Evolutionary conservation across 2,329 filamentous ascomycete species (phyloP).

Genomic region (Teratosphaeria viscida): DNA sequence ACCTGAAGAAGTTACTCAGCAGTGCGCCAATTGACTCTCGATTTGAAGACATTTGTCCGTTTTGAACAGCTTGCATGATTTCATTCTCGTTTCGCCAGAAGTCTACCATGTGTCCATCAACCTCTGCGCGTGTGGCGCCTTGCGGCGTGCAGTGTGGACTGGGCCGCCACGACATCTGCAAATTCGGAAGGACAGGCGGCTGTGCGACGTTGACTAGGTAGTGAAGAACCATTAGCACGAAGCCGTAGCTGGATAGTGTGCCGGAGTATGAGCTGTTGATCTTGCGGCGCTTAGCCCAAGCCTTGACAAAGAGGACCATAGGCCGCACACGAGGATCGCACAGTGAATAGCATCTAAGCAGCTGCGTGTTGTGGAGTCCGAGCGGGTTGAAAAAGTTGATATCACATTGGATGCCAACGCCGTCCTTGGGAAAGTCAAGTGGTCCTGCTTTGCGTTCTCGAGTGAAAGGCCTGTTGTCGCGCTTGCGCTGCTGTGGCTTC

Average conservation of each 20-base stretch:
- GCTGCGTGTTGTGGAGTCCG: slow-evolving; percentile 70
- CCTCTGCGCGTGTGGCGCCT: slow-evolving; percentile 13
- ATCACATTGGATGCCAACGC: slow-evolving; percentile 77
- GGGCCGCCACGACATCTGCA: slow-evolving; percentile 51
- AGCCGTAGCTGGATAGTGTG: slow-evolving; percentile 81
- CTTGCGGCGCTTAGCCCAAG: slow-evolving; percentile 75
- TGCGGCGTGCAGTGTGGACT: slow-evolving; percentile 21
- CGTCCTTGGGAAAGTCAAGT: slow-evolving; percentile 67
- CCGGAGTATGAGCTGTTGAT: slow-evolving; percentile 83
- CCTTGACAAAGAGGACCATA: slow-evolving; percentile 77
- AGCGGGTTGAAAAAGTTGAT: slow-evolving; percentile 85
- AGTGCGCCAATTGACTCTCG: slow-evolving; percentile 58
- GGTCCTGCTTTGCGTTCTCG: slow-evolving; percentile 38
- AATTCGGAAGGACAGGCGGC: slow-evolving; percentile 75
- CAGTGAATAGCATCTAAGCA: slow-evolving; percentile 73
- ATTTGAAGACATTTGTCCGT: slow-evolving; percentile 56
- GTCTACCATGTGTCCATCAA: slow-evolving; percentile 54
- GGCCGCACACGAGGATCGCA: slow-evolving; percentile 68
- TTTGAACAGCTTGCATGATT: slow-evolving; percentile 50
- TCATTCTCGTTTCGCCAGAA: slow-evolving; percentile 70
- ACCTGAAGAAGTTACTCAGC: slow-evolving; percentile 77
- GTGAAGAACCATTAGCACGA: slow-evolving; percentile 84
- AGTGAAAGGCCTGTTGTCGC: slow-evolving; percentile 26
- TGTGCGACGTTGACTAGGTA: slow-evolving; percentile 74
- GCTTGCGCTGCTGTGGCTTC: slow-evolving; percentile 1